phyloP scores from a whole-genome alignment of 495 filamentous ascomycete species.

The Aspergillus campestris region DNA sequence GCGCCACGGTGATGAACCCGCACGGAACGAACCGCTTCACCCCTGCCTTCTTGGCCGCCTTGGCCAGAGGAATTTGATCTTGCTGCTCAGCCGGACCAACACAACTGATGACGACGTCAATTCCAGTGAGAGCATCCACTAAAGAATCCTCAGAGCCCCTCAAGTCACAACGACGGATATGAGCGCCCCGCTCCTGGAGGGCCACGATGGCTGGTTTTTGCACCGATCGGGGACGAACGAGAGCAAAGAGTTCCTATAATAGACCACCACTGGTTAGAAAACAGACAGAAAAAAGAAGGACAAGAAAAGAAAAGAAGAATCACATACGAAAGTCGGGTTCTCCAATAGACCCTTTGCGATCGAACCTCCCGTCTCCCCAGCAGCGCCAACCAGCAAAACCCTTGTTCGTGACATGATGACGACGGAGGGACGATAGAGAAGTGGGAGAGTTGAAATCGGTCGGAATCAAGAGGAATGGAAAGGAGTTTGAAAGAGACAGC shows the following conservation, averaged over 20 bases:
- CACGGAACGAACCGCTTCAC: conserved; percentile 54
- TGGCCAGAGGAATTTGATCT: conserved; percentile 44
- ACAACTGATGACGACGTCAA: conserved; percentile 47
- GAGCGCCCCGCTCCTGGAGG: conserved; percentile 38
- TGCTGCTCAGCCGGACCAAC: conserved; percentile 38
- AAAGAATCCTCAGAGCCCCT: conserved; percentile 38
- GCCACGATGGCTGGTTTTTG: conserved; percentile 36
- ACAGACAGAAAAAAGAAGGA: not conserved
- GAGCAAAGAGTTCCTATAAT: conserved; percentile 40
- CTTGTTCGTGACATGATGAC: conserved; percentile 35
- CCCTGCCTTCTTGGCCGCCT: conserved; percentile 46
- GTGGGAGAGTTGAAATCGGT: conserved; percentile 3
- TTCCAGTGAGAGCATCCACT: conserved; percentile 34
- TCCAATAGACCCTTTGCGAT: conserved; percentile 38
- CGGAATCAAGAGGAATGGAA: not conserved
- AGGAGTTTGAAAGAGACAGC: not conserved
- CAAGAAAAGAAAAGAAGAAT: not conserved
- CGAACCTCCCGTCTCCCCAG: conserved; percentile 42
- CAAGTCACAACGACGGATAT: conserved; percentile 40
- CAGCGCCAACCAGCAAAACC: conserved; percentile 38
- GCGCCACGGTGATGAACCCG: conserved; percentile 41
- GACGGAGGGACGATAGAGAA: not conserved
- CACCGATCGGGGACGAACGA: conserved; percentile 41
- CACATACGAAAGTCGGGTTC: conserved; percentile 33
- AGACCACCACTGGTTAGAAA: conserved; percentile 1